Percentiles rank a stretch among this genome's conserved stretches.
Conservation (phyloP, 371 early-diverging fungal genomes). For the Apophysomyces trapeziformis region DNA sequence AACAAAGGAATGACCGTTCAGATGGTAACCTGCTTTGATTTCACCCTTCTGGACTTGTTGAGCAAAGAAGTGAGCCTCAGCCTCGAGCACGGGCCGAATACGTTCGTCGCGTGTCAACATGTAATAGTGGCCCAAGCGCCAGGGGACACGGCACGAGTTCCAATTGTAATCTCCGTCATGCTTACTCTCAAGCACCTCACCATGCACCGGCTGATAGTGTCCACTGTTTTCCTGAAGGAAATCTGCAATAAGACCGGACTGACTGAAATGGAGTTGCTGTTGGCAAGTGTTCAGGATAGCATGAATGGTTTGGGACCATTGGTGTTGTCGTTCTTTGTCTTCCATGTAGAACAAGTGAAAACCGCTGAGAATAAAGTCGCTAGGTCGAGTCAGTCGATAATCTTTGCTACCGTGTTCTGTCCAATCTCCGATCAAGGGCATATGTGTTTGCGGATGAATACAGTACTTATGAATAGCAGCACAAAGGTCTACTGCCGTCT, state of each 20-base stretch:
- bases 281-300: slow-evolving; percentile 49
- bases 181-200: slow-evolving; percentile 55
- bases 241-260: slow-evolving; percentile 66
- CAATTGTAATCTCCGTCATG: slow-evolving; percentile 59
- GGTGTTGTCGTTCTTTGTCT: slow-evolving; percentile 52
- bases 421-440: slow-evolving; percentile 69
- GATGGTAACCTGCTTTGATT: slow-evolving; percentile 60
- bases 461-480: slow-evolving; percentile 59
- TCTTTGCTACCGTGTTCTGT: slow-evolving; percentile 61
- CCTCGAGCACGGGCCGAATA: slow-evolving; percentile 51
- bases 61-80: slow-evolving; percentile 63
- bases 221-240: slow-evolving; percentile 51
- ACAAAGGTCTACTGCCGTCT: slow-evolving; percentile 46
- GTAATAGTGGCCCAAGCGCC: slow-evolving; percentile 66
- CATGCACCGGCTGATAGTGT: slow-evolving; percentile 47
- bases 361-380: slow-evolving; percentile 64
- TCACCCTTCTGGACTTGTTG: slow-evolving; percentile 41
- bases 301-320: slow-evolving; percentile 58
- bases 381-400: slow-evolving; percentile 57
- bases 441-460: slow-evolving; percentile 58
- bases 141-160: slow-evolving; percentile 64
- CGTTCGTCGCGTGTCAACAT: slow-evolving; percentile 59
- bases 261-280: slow-evolving; percentile 48
- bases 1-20: slow-evolving; percentile 54
- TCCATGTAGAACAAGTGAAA: slow-evolving; percentile 63